Conservation (phyloP, 73 alveolate genomes). For the Stentor coeruleus region DNA sequence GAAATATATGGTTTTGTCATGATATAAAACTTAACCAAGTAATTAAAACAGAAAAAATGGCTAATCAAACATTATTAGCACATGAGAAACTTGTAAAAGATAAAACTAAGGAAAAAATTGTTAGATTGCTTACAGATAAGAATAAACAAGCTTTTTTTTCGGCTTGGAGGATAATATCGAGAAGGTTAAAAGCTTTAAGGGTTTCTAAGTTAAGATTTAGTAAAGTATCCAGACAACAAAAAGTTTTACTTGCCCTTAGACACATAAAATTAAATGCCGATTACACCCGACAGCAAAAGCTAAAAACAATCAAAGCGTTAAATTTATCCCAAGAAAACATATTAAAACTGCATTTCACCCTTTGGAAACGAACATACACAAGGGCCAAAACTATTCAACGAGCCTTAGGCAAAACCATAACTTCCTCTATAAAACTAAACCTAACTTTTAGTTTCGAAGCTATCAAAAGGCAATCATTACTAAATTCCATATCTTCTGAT, state of each 20-base stretch:
- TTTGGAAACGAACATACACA: neutral
- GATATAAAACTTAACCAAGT: neutral
- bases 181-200: neutral
- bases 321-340: neutral
- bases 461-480: neutral
- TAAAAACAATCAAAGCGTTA: neutral
- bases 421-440: no score
- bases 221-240: neutral
- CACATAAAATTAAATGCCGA: neutral
- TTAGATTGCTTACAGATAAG: neutral
- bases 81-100: neutral
- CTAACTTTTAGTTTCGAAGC: neutral
- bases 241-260: neutral
- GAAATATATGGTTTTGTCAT: neutral
- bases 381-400: neutral
- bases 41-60: neutral
- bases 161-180: neutral
- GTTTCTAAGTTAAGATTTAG: no score
- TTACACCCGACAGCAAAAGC: neutral
- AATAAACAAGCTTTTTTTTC: neutral
- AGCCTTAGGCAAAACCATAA: neutral
- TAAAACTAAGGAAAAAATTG: neutral
- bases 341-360: neutral
- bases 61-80: neutral
- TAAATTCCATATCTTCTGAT: neutral